phyloP scores from a whole-genome alignment of 495 filamentous ascomycete genomes.

The Aspergillus steynii region DNA sequence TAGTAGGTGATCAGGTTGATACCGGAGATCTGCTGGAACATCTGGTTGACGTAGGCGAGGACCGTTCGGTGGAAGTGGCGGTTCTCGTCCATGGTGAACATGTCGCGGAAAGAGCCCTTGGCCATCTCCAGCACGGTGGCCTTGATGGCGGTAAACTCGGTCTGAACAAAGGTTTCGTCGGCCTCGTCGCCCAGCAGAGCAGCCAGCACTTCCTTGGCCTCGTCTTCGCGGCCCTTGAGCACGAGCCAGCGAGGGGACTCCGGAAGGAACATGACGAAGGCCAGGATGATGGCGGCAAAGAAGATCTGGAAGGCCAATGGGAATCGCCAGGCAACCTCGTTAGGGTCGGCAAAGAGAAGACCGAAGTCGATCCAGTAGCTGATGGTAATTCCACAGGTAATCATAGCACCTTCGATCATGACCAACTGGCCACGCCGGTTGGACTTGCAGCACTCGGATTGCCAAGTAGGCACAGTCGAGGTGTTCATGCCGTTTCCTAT shows the following conservation, averaged over 20 bases:
- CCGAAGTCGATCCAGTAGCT: conserved; percentile 78
- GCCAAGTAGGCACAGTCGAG: conserved; percentile 73
- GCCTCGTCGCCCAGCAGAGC: conserved; percentile 56
- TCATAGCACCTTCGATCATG: conserved; percentile 75
- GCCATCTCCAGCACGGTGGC: conserved; percentile 73
- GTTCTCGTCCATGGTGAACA: conserved; percentile 71
- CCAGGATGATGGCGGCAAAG: conserved; percentile 62
- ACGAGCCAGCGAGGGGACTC: conserved; percentile 78
- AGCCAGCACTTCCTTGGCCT: conserved; percentile 62
- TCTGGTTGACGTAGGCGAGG: conserved; percentile 73
- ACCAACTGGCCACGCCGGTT: conserved; percentile 74
- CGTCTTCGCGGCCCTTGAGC: conserved; percentile 64
- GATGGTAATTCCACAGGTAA: conserved; percentile 70
- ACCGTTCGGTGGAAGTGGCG: conserved; percentile 73
- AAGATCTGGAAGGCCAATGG: conserved; percentile 72
- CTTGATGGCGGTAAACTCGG: conserved; percentile 72
- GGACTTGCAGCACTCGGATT: conserved; percentile 74
- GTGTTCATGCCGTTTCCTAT: conserved; percentile 61
- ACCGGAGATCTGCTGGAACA: conserved; percentile 76
- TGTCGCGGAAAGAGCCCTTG: conserved; percentile 63
- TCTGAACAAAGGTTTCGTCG: conserved; percentile 56
- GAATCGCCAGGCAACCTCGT: conserved; percentile 70
- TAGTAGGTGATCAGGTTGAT: conserved; percentile 81
- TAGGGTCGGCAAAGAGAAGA: conserved; percentile 63
- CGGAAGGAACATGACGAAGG: conserved; percentile 63